Evolutionary conservation across 441 rosid genomes (phyloP), one percentile per base, ranked within the genome.

Genomic region (Melastoma candidum): DNA sequence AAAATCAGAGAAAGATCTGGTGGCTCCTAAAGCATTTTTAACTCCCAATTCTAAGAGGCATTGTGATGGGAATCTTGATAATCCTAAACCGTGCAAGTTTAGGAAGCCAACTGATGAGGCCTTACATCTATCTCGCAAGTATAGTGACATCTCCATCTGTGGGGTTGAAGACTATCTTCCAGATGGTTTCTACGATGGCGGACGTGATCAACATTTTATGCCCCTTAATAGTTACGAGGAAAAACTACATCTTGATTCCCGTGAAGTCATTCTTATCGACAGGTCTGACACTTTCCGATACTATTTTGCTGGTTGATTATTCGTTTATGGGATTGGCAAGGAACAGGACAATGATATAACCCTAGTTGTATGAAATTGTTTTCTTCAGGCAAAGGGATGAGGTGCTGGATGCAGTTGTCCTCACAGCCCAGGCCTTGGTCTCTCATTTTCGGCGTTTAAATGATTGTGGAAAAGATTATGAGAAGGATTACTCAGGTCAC

Each of bases 171-270:
- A 93, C 69, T 64, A 24, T 49, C 75, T 93, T 51, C 83, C 88
- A 26, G 97, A 93, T 53, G 98, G 98, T n/a, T 93, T 93, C 72
- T 93, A 79, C 74, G 98, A 93, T 76, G 97, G 95, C 2, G 98
- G 98, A 27, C 96, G 98, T 11, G 88, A 93, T 68, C 76, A 93
- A 53, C 95, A 96, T 46, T 89, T 93, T 72, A 63, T 81, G 95
- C 66, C 86, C 11, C 61, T 89, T 48, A 64, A 58, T 48, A 81
- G 64, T 60, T 86, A 83, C 55, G 87, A 89, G 70, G 67, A 80
- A 60, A 59, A 64, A 49, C 65, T 82, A 67, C 79, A 73, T 49
- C 82, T 79, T 25, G 93, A 89, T 44, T 81, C 96, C 11, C 97
- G 98, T 32, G 98, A 93, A 80, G 97, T 93, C 60, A 89, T 93